A percentile compares a stretch with the other conserved stretches of the same genome.
phyloP scores from a whole-genome alignment of 2,329 filamentous ascomycete species.

The Xylaria sp. region DNA sequence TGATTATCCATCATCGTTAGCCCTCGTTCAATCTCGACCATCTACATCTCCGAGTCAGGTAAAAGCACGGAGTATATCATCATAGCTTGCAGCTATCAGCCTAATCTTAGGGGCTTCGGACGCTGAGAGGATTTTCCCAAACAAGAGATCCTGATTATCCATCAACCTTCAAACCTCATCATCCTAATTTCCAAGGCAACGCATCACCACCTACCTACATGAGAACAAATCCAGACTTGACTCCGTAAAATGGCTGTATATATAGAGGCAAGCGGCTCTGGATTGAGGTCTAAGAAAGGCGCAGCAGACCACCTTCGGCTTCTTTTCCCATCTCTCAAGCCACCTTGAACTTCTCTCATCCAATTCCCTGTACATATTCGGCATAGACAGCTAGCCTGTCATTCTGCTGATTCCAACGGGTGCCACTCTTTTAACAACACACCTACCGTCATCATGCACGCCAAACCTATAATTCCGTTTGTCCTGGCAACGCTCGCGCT shows the following conservation, averaged over 20 bases:
- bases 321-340: neutral
- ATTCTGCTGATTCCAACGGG: neutral
- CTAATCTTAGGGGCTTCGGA: neutral
- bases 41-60: too few species aligned
- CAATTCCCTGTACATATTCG: too few species aligned
- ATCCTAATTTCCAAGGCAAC: neutral
- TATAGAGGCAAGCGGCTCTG: constrained; percentile 5
- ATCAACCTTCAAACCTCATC: constrained; percentile 15
- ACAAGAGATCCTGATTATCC: constrained; percentile 21
- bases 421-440: neutral
- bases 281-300: neutral
- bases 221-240: neutral
- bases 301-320: neutral
- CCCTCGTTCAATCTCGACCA: too few species aligned
- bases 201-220: too few species aligned
- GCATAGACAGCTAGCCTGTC: constrained; percentile 18
- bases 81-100: neutral
- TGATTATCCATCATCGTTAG: constrained; percentile 25
- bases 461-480: constrained; percentile 13
- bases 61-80: too few species aligned
- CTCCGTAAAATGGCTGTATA: constrained; percentile 1
- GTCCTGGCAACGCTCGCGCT: constrained; percentile 15
- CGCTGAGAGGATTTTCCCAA: neutral
- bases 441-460: constrained; percentile 6
- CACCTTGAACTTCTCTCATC: too few species aligned